These are phyloP conservation scores for Viola odorata DNA, from an alignment of 345 rosid genomes.

Conservation along the genomic window DNA sequence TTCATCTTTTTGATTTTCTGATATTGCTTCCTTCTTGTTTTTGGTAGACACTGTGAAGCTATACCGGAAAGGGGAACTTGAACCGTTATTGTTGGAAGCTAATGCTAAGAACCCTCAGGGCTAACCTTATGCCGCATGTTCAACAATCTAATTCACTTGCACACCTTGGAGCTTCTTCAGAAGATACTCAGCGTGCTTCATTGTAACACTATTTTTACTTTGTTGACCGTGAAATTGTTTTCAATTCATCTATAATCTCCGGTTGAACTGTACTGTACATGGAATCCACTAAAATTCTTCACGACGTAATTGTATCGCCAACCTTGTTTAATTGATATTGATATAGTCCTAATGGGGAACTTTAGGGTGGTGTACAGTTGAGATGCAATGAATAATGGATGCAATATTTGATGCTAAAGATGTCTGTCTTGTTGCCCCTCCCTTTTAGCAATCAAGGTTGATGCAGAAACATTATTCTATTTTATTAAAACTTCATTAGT, in stretches of 20 bases:
- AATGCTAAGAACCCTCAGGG: slow-evolving; percentile 30
- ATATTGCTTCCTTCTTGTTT: slow-evolving; percentile 18
- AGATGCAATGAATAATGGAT: no score
- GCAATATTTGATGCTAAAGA: no score
- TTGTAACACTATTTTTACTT: not conserved
- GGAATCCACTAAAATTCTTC: slow-evolving; percentile 1
- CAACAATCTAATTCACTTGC: not conserved
- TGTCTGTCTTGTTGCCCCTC: no score
- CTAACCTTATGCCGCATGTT: slow-evolving; percentile 6
- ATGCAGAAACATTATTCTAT: no score
- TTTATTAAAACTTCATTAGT: no score
- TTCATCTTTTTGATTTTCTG: not conserved
- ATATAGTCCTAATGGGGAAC: no score
- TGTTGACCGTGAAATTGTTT: slow-evolving; percentile 4
- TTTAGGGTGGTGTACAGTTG: no score
- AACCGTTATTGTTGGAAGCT: slow-evolving; percentile 57
- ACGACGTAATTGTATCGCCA: not conserved
- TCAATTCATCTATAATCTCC: not conserved
- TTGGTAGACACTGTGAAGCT: slow-evolving; percentile 74
- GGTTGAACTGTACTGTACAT: slow-evolving; percentile 8
- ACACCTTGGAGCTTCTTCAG: slow-evolving; percentile 3
- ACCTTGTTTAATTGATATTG: slow-evolving; percentile 4
- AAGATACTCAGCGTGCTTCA: slow-evolving; percentile 9
- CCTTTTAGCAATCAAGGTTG: no score
- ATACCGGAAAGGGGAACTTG: slow-evolving; percentile 63